Evolutionary conservation across 371 early-diverging fungal species (phyloP).

Genomic region (Globomyces sp.): DNA sequence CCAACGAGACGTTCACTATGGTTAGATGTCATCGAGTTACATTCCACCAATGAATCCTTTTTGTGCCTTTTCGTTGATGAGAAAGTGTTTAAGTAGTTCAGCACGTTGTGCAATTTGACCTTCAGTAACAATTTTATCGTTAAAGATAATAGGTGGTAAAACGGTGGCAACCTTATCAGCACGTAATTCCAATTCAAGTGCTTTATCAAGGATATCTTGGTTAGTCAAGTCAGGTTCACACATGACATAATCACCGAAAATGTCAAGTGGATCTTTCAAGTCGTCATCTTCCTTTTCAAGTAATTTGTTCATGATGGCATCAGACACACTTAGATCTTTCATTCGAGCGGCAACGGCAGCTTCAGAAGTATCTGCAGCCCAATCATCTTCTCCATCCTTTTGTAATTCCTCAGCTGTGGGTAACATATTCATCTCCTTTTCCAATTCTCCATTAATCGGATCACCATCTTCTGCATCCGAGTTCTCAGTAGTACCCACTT

Average conservation of each 20-base stretch:
- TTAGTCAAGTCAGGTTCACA: slow-evolving; percentile 46
- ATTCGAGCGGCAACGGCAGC: slow-evolving; percentile 78
- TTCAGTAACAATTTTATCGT: slow-evolving; percentile 33
- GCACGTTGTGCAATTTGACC: slow-evolving; percentile 52
- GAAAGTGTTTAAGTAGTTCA: slow-evolving; percentile 66
- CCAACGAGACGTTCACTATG: slow-evolving; percentile 74
- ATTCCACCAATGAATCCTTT: slow-evolving; percentile 88
- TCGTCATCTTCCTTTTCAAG: slow-evolving; percentile 67
- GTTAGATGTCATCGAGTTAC: no score
- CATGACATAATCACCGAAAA: slow-evolving; percentile 40
- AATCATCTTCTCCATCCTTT: slow-evolving; percentile 77
- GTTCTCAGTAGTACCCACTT: neutral
- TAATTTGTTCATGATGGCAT: slow-evolving; percentile 26
- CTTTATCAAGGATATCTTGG: slow-evolving; percentile 73
- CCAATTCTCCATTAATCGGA: slow-evolving; percentile 9
- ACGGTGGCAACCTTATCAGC: slow-evolving; percentile 57
- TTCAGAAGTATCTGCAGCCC: slow-evolving; percentile 74
- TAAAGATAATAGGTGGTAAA: slow-evolving; percentile 43
- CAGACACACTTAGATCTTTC: slow-evolving; percentile 57
- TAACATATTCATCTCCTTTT: slow-evolving; percentile 29
- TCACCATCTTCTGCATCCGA: slow-evolving; percentile 1
- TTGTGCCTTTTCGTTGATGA: slow-evolving; percentile 77
- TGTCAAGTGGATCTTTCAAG: slow-evolving; percentile 39
- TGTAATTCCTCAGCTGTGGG: slow-evolving; percentile 42
- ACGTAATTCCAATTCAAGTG: slow-evolving; percentile 71